A percentile compares a stretch with the other conserved stretches of the same genome.
These are phyloP conservation scores for Grigorovia transvaalensis DNA, from an alignment of 805 yeast species.

Conservation along the genomic window DNA sequence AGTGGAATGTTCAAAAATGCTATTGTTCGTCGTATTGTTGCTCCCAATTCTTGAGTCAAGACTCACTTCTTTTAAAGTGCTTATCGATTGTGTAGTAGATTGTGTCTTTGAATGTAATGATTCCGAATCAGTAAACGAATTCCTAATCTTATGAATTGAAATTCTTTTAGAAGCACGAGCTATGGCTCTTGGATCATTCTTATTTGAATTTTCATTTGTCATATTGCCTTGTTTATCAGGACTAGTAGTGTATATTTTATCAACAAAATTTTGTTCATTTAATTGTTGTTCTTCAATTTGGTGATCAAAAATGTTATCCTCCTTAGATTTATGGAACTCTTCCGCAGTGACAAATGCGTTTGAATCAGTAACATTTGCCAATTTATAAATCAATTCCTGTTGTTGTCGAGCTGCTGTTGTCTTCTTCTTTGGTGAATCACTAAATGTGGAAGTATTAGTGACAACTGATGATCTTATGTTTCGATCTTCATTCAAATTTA, in stretches of 20 bases:
- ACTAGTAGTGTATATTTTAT: background rate
- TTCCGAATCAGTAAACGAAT: background rate
- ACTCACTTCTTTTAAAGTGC: background rate
- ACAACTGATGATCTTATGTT: slow-evolving; percentile 13
- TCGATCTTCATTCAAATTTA: slow-evolving; percentile 6
- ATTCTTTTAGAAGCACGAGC: slow-evolving; percentile 3
- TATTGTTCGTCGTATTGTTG: background rate
- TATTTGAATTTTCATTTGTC: background rate
- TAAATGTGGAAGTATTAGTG: slow-evolving; percentile 18
- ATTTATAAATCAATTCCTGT: slow-evolving; percentile 10
- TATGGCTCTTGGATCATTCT: background rate
- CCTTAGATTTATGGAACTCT: slow-evolving; percentile 8
- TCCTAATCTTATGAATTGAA: background rate
- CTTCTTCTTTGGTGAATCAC: slow-evolving; percentile 17
- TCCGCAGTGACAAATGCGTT: slow-evolving; percentile 23
- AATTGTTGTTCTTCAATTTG: background rate
- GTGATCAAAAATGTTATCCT: background rate
- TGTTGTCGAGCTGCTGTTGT: background rate
- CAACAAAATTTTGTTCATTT: background rate
- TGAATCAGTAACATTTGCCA: slow-evolving; percentile 21
- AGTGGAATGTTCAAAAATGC: background rate
- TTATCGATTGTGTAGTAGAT: background rate
- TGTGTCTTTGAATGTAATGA: background rate
- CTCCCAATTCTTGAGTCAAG: background rate
- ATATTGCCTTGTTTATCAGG: background rate